A percentile compares a stretch with the other conserved stretches of the same genome.
Conservation (phyloP, 228 moss, liverwort and hornwort species). For the Sphagnum magellanicum region DNA sequence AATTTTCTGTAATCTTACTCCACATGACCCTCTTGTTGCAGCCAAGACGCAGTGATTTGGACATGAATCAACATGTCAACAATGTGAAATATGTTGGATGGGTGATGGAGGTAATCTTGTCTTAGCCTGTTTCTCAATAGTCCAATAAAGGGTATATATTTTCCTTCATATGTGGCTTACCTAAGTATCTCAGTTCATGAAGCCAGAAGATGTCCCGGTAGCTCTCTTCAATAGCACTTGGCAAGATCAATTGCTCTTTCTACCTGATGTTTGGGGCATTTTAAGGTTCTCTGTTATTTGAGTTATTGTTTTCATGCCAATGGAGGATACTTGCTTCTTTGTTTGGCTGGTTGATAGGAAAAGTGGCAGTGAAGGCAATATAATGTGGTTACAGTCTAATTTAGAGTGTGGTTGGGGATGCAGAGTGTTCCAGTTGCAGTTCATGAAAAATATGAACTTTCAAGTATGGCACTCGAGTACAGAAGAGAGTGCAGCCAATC, state of each 20-base stretch:
- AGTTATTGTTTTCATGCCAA: too few relatives aligned
- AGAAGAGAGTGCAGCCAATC: constrained; percentile 61
- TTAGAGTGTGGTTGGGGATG: not conserved
- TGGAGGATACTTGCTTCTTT: too few relatives aligned
- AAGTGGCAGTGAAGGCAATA: not conserved
- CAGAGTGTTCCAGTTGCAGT: constrained; percentile 47
- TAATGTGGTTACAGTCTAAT: too few relatives aligned
- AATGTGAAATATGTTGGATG: constrained; percentile 78
- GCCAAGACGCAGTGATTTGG: constrained; percentile 61
- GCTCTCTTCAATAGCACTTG: too few relatives aligned
- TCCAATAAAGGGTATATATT: too few relatives aligned
- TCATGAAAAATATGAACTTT: constrained; percentile 38
- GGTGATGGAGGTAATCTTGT: constrained; percentile 47
- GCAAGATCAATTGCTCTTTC: too few relatives aligned
- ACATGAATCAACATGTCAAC: constrained; percentile 79
- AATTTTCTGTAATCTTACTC: not conserved
- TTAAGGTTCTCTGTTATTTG: too few relatives aligned
- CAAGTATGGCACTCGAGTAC: constrained; percentile 54
- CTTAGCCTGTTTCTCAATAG: too few relatives aligned
- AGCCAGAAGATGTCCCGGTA: too few relatives aligned
- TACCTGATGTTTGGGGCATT: too few relatives aligned
- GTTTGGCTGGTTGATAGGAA: not conserved
- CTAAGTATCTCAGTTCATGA: too few relatives aligned
- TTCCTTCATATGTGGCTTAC: too few relatives aligned
- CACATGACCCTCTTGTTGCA: constrained; percentile 13